phyloP scores from a whole-genome alignment of 331 rosid genomes.

The Telfairia occidentalis region DNA sequence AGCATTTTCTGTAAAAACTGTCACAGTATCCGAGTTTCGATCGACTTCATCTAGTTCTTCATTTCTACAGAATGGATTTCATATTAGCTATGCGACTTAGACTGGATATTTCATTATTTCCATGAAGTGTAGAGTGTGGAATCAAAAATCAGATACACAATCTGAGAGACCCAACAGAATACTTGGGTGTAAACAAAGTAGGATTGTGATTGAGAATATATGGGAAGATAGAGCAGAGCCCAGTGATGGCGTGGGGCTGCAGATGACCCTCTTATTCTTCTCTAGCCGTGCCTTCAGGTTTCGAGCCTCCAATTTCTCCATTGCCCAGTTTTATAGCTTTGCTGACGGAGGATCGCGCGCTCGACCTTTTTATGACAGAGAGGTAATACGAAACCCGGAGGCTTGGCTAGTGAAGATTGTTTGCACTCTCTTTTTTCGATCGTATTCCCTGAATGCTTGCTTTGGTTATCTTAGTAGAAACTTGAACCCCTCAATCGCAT shows the following conservation, averaged over 20 bases:
- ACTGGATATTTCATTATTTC: neutral
- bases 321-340: constrained; percentile 26
- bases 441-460: constrained; percentile 36
- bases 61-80: neutral
- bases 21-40: neutral
- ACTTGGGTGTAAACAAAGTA: constrained; percentile 13
- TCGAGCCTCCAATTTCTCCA: constrained; percentile 46
- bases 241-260: constrained; percentile 37
- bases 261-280: constrained; percentile 45
- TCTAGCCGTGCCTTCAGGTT: constrained; percentile 30
- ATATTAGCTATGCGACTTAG: constrained; percentile 5
- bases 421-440: constrained; percentile 49
- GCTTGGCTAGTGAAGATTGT: constrained; percentile 76
- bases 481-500: constrained; percentile 45
- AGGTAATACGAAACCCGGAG: constrained; percentile 41
- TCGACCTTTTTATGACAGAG: constrained; percentile 26
- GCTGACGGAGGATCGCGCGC: constrained; percentile 30
- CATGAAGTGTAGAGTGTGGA: constrained; percentile 24
- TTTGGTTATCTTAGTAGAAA: constrained; percentile 44
- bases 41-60: neutral
- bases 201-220: constrained; percentile 33
- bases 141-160: constrained; percentile 3
- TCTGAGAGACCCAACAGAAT: constrained; percentile 8
- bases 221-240: constrained; percentile 34
- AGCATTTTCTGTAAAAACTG: neutral